Percentiles rank a stretch among this genome's conserved stretches.
phyloP scores from a whole-genome alignment of 768 basidiomycete species.

The Dentipellis sp. region DNA sequence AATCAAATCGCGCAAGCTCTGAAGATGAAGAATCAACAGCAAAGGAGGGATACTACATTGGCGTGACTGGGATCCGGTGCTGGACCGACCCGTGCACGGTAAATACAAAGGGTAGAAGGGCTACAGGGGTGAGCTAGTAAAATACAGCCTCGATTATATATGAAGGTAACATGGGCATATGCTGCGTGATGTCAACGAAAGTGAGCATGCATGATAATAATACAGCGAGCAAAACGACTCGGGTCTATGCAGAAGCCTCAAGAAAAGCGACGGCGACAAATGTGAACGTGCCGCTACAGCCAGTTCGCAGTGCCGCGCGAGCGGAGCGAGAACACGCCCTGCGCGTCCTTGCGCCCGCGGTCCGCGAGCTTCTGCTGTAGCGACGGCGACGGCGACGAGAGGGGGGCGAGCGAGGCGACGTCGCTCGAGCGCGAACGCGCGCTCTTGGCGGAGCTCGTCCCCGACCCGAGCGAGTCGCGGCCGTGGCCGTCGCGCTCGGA shows the following conservation, averaged over 20 bases:
- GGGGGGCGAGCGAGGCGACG: background rate
- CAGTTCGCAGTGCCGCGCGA: background rate
- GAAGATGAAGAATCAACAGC: too few relatives aligned
- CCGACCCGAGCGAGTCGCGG: slow-evolving; percentile 12
- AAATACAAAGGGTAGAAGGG: background rate
- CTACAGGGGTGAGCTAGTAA: background rate
- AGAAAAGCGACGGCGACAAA: background rate
- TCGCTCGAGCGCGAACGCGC: background rate
- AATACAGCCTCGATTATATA: background rate
- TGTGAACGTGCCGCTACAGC: background rate
- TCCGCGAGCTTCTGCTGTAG: background rate
- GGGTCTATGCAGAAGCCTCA: background rate
- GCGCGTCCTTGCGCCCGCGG: too few relatives aligned
- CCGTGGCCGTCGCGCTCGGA: background rate
- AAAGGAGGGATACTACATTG: background rate
- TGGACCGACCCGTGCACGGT: background rate
- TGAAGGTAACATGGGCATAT: background rate
- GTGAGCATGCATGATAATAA: background rate
- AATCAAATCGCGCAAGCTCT: too few relatives aligned
- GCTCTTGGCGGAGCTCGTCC: background rate
- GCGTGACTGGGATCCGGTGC: background rate
- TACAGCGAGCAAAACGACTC: background rate
- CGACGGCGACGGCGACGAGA: background rate
- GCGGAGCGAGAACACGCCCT: background rate
- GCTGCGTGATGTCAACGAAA: background rate